Evolutionary conservation across 2,329 filamentous ascomycete species (phyloP).

Genomic region (Verticillium klebahnii): DNA sequence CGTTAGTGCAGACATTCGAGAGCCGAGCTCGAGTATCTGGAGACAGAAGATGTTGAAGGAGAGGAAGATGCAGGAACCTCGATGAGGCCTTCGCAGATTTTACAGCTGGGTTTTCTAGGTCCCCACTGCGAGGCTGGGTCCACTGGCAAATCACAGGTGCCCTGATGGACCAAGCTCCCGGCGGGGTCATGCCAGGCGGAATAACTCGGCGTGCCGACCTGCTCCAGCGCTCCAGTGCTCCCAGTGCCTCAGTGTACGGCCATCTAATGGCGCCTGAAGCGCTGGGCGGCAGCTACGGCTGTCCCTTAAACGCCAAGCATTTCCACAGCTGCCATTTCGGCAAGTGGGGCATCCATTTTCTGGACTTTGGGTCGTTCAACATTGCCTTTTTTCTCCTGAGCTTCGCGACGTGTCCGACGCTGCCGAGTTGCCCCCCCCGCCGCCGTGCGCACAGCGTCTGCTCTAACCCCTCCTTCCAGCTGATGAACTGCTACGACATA

Average conservation of each 20-base stretch:
- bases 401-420: neutral
- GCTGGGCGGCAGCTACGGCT: neutral
- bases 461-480: neutral
- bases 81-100: neutral
- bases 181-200: constrained; percentile 2
- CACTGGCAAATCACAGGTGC: neutral
- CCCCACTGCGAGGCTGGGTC: neutral
- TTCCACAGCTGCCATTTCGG: neutral
- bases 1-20: neutral
- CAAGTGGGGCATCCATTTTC: neutral
- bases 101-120: neutral
- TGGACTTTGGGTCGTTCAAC: neutral
- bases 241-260: neutral
- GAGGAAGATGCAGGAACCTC: neutral
- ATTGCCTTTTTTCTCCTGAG: neutral
- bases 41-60: neutral
- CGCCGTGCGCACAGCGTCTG: neutral
- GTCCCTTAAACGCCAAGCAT: neutral
- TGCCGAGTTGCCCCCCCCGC: neutral
- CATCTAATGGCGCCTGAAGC: neutral
- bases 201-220: constrained; percentile 1
- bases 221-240: too few relatives aligned
- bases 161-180: neutral
- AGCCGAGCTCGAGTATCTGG: neutral
- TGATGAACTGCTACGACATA: neutral